phyloP scores from a whole-genome alignment of 257 asterid species.

The Sherardia arvensis region DNA sequence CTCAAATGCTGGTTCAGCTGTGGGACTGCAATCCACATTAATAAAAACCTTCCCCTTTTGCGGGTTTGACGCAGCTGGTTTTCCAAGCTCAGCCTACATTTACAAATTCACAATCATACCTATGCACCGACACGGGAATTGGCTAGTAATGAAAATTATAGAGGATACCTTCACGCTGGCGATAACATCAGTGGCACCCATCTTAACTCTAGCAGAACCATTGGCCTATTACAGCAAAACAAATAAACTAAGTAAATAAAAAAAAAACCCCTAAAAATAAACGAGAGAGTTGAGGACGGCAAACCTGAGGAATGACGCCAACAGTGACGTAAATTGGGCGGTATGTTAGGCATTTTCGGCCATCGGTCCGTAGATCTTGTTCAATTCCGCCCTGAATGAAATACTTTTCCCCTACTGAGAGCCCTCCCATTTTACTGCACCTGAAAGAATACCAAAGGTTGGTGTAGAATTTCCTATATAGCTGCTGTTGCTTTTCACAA shows the following conservation, averaged over 20 bases:
- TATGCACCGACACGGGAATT: neutral
- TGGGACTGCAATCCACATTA: slow-evolving; percentile 85
- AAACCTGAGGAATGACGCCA: slow-evolving; percentile 86
- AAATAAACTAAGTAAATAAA: neutral
- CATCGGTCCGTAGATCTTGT: slow-evolving; percentile 82
- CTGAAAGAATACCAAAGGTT: neutral
- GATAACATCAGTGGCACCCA: slow-evolving; percentile 84
- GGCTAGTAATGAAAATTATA: neutral
- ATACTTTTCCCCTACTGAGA: slow-evolving; percentile 62
- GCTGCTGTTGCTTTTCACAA: no score
- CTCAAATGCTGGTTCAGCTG: slow-evolving; percentile 91
- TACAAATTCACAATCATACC: slow-evolving; percentile 6
- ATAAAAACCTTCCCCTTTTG: slow-evolving; percentile 74
- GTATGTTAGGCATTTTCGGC: slow-evolving; percentile 56
- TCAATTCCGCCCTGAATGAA: slow-evolving; percentile 80
- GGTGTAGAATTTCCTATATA: no score
- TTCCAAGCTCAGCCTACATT: slow-evolving; percentile 89
- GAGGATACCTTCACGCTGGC: slow-evolving; percentile 73
- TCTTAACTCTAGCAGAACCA: slow-evolving; percentile 86
- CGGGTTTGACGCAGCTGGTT: slow-evolving; percentile 57
- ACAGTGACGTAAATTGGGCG: slow-evolving; percentile 65
- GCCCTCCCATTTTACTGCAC: slow-evolving; percentile 55
- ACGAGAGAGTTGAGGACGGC: neutral
- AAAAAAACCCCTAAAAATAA: neutral
- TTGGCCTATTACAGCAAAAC: slow-evolving; percentile 47